These are phyloP conservation scores for Vanrija sp. DNA, from an alignment of 1,284 basidiomycete genomes.

Conservation along the genomic window DNA sequence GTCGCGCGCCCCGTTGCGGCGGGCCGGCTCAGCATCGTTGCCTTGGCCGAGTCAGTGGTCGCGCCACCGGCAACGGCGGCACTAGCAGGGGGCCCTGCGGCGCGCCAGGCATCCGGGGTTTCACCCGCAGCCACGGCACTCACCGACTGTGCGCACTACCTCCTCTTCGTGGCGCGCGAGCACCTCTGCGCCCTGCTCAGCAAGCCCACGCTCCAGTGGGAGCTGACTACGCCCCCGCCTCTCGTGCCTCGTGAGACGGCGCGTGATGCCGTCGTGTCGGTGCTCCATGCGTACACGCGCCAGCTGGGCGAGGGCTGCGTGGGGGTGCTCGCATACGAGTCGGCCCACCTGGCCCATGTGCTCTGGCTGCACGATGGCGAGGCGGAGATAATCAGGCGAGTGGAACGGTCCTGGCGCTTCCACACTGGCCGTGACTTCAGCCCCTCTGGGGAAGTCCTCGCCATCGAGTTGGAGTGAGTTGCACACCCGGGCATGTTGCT, in stretches of 20 bases:
- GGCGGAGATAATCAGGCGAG: conserved; percentile 15
- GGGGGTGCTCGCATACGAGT: conserved; percentile 25
- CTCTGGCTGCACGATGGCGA: conserved; percentile 18
- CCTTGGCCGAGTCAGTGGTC: neutral
- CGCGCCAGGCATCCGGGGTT: too few relatives aligned
- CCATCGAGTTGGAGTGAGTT: conserved; percentile 40
- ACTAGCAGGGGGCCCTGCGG: neutral
- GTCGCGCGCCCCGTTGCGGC: conserved; percentile 25
- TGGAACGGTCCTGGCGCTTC: conserved; percentile 23
- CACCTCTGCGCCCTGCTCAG: conserved; percentile 34
- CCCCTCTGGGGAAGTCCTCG: conserved; percentile 19
- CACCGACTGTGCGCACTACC: conserved; percentile 38
- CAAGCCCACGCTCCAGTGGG: conserved; percentile 26
- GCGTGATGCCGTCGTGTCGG: conserved; percentile 32
- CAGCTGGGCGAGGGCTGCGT: conserved; percentile 34
- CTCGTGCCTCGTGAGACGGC: conserved; percentile 25
- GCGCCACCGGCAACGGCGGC: neutral
- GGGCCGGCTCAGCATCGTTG: neutral
- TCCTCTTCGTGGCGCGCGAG: conserved; percentile 38
- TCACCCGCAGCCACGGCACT: conserved; percentile 19
- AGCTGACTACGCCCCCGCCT: conserved; percentile 31
- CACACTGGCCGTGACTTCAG: conserved; percentile 21
- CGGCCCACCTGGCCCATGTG: conserved; percentile 1
- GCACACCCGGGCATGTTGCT: conserved; percentile 12
- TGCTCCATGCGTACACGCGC: conserved; percentile 24